A percentile compares a stretch with the other conserved stretches of the same genome.
Evolutionary conservation across 176 grass and related monocot species (phyloP).

Genomic region (Phragmites australis): DNA sequence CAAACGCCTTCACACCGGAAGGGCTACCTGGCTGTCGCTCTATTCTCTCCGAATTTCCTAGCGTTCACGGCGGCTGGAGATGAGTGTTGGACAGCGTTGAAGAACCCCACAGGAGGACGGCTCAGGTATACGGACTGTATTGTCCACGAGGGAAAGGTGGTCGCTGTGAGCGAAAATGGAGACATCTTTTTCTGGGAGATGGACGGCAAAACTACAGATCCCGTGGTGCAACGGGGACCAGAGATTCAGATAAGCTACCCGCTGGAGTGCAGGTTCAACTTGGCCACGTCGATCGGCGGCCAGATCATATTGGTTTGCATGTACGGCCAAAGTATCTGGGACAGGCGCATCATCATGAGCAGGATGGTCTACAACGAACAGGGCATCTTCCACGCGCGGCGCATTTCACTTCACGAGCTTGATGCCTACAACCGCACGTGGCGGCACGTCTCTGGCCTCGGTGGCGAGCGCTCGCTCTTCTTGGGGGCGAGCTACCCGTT

Average conservation of each 20-base stretch:
- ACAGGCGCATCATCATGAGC: not conserved
- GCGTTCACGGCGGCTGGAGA: not conserved
- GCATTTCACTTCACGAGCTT: not conserved
- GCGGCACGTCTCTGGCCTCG: not conserved
- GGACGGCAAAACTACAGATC: not conserved
- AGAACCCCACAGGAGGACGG: not conserved
- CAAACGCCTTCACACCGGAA: not conserved
- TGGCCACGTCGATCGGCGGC: not conserved
- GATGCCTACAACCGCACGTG: not conserved
- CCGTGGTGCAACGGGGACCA: not conserved
- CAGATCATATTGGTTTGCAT: not conserved
- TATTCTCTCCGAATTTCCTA: not conserved
- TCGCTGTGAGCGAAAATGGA: not conserved
- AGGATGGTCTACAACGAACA: slow-evolving; percentile 1
- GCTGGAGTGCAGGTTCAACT: not conserved
- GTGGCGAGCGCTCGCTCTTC: slow-evolving; percentile 11
- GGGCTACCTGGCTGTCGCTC: not conserved
- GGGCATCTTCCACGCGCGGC: not conserved
- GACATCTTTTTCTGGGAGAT: not conserved
- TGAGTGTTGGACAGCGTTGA: not conserved
- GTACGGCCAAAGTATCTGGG: not conserved
- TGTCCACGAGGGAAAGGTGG: not conserved
- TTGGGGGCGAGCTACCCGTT: slow-evolving; percentile 22
- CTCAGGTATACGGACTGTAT: slow-evolving; percentile 10
- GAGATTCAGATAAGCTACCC: not conserved